Evolutionary conservation across 1,139 yeast species (phyloP).

Genomic region (Geotrichum citri-aurantii): DNA sequence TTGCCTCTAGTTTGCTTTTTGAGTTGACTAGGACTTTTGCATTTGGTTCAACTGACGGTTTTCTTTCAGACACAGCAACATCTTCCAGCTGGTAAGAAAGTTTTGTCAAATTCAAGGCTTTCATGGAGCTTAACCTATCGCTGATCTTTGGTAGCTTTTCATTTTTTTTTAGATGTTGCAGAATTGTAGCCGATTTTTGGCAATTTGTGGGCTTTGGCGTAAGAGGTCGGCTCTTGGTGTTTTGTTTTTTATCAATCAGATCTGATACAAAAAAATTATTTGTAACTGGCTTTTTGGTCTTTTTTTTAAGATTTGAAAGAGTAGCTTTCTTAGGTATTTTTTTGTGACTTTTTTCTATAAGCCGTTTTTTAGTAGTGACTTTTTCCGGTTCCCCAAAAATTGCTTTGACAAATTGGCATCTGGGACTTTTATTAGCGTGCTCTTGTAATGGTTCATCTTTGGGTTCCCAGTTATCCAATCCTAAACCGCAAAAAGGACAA

Average conservation of each 20-base stretch:
- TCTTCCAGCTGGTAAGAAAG: neutral
- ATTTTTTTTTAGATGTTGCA: neutral
- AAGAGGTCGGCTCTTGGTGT: neutral
- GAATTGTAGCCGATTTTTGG: neutral
- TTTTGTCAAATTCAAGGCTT: neutral
- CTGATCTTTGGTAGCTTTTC: neutral
- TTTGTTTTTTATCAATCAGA: neutral
- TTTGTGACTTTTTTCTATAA: neutral
- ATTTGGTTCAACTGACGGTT: neutral
- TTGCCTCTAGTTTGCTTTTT: neutral
- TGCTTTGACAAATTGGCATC: slow-evolving; percentile 46
- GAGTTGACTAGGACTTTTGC: neutral
- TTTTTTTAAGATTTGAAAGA: neutral
- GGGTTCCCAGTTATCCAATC: slow-evolving; percentile 67
- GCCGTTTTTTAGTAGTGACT: neutral
- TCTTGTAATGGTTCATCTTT: slow-evolving; percentile 54
- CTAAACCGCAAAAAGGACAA: slow-evolving; percentile 65
- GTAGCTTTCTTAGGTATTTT: neutral
- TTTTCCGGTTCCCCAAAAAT: neutral
- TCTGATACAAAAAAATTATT: neutral
- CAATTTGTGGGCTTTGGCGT: neutral
- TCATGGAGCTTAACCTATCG: neutral
- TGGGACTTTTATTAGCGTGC: slow-evolving; percentile 39
- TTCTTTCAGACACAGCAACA: neutral
- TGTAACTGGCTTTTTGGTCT: neutral